Conservation (phyloP, 2,329 filamentous ascomycete species). For the Pezicula rhizophila region DNA sequence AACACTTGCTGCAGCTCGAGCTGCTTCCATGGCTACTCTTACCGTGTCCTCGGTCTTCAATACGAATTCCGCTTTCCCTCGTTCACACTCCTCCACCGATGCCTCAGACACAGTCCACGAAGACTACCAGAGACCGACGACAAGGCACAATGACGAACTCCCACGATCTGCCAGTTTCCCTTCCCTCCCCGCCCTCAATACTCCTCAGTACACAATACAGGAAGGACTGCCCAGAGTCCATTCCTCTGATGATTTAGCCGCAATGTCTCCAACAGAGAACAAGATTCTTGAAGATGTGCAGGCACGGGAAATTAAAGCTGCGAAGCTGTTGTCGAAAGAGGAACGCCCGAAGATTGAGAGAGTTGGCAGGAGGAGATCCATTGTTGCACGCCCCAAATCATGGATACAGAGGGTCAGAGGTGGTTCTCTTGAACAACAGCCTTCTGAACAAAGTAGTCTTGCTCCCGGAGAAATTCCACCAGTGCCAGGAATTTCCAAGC, state of each 20-base stretch:
- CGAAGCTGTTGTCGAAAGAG: constrained; percentile 17
- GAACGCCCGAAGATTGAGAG: constrained; percentile 20
- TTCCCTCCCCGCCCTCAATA: constrained; percentile 38
- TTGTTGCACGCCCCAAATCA: constrained; percentile 28
- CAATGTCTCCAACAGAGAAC: constrained; percentile 4
- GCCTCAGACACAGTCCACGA: constrained; percentile 21
- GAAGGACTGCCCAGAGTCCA: constrained; percentile 12
- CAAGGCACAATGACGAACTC: constrained; percentile 26
- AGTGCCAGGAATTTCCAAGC: constrained; percentile 21
- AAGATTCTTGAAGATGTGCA: constrained; percentile 9
- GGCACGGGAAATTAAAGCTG: constrained; percentile 10
- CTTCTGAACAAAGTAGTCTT: constrained; percentile 10
- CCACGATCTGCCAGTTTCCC: constrained; percentile 54
- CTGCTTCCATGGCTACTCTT: constrained; percentile 23
- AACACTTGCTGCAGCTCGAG: constrained; percentile 13
- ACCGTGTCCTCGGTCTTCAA: constrained; percentile 25
- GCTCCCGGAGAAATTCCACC: constrained; percentile 30
- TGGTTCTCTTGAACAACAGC: constrained; percentile 23
- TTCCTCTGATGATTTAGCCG: constrained; percentile 10
- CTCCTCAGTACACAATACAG: constrained; percentile 11
- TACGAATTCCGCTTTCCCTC: constrained; percentile 21
- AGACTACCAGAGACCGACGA: constrained; percentile 19
- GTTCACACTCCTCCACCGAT: constrained; percentile 28
- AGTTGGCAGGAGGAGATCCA: constrained; percentile 25
- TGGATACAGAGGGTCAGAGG: constrained; percentile 27